Evolutionary conservation across 2,329 filamentous ascomycete species (phyloP), one percentile per base, ranked within the genome.

Genomic region (Keithomyces neogunnii): DNA sequence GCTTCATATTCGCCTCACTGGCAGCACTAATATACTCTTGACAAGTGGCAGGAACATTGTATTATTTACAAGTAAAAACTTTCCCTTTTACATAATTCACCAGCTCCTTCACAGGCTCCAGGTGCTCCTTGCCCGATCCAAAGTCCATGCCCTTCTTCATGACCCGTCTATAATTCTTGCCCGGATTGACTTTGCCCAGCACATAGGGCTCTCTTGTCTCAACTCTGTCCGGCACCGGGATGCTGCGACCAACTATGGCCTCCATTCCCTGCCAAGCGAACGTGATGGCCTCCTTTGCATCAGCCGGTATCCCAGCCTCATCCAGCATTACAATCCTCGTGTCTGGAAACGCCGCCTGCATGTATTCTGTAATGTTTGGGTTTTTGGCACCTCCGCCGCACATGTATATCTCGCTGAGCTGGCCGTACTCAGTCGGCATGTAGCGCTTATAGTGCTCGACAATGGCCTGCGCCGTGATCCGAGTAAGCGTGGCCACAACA

Each of bases 211-310:
- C 62, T 32, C 73, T 66, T 28, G 76, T 78, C 64, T 81, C 77
- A 2, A 80, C 77, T 6, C 73, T 65, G 49, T 60, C 59, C 2
- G 78, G 78, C 7, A 82, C 75, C 1, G 73, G 75, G 45, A 81
- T 77, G 31, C 70, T 73, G 13, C 79, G 69, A 6, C 76, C 78
- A 0, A 80, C 72, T 13, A 82, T 60, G 2, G 78, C 76, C 60
- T 83, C 78, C 72, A 84, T 77, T 3, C 73, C 79, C 62, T 81
- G 77, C 73, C 77, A 80, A 3, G 81, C 79, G 59, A 83, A 82
- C 4, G 59, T 62, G 36, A 64, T 56, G 31, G 78, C 77, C 60
- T 84, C 80, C 62, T 83, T 83, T 3, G 80, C 79, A 35, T 73
- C 75, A 1, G 66, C 75, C 0, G 77, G 76, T 47, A 84, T 72